Evolutionary conservation across 2,329 filamentous ascomycete species (phyloP).

Genomic region (Bipolaris oryzae): DNA sequence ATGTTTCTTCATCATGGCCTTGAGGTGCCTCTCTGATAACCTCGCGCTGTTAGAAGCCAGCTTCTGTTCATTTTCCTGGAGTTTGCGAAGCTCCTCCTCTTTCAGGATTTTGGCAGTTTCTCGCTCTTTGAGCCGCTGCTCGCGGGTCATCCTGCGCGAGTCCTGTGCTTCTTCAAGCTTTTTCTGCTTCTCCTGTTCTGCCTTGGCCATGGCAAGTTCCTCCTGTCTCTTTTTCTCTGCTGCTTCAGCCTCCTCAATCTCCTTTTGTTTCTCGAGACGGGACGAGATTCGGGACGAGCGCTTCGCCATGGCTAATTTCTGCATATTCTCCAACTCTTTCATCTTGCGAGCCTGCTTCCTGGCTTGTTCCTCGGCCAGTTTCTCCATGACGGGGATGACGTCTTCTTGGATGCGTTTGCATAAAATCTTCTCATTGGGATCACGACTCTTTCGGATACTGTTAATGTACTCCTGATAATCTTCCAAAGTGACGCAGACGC

Average conservation of each 20-base stretch:
- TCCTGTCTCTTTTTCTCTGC: conserved; percentile 69
- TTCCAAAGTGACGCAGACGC: conserved; percentile 78
- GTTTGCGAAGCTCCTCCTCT: conserved; percentile 78
- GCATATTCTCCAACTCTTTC: conserved; percentile 78
- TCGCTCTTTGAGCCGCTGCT: conserved; percentile 83
- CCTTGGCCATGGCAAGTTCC: conserved; percentile 68
- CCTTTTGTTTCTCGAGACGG: conserved; percentile 77
- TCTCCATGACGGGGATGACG: conserved; percentile 82
- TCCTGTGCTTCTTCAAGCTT: conserved; percentile 79
- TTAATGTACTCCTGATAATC: conserved; percentile 77
- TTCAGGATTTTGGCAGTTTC: conserved; percentile 82
- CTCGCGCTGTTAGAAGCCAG: conserved; percentile 55
- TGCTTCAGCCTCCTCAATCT: conserved; percentile 73
- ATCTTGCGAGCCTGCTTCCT: conserved; percentile 77
- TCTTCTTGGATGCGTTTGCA: conserved; percentile 74
- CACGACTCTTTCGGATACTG: conserved; percentile 74
- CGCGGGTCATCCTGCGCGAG: conserved; percentile 79
- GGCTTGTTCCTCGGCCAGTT: conserved; percentile 70
- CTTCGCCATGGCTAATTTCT: conserved; percentile 92
- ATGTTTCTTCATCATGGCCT: conserved; percentile 79
- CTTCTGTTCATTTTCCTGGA: conserved; percentile 76
- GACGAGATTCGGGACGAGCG: conserved; percentile 86
- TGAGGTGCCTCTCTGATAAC: conserved; percentile 78
- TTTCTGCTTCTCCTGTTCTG: conserved; percentile 63
- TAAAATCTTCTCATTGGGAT: conserved; percentile 83